phyloP scores from a whole-genome alignment of 441 rosid genomes.

The Theobroma grandiflorum region DNA sequence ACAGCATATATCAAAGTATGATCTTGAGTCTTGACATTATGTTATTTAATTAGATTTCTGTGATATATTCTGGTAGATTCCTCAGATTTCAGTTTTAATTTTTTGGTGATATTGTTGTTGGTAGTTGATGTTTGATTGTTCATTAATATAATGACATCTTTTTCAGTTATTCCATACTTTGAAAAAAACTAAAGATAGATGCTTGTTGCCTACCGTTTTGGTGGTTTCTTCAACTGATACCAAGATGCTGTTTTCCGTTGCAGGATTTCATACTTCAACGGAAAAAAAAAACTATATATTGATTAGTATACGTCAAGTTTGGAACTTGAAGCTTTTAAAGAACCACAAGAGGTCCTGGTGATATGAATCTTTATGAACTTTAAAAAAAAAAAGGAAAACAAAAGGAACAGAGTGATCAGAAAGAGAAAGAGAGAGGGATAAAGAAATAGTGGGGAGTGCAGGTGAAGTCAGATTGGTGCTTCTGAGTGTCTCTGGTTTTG shows the following conservation, averaged over 20 bases:
- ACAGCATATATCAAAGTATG: constrained; percentile 24
- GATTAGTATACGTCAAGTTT: constrained; percentile 54
- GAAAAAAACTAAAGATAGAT: constrained; percentile 50
- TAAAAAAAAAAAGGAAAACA: constrained; percentile 30
- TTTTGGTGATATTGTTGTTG: constrained; percentile 52
- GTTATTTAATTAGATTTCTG: constrained; percentile 44
- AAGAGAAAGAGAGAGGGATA: constrained; percentile 25
- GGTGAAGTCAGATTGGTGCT: constrained; percentile 75
- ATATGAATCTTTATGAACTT: constrained; percentile 43
- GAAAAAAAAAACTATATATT: constrained; percentile 38
- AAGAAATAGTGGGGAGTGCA: constrained; percentile 46
- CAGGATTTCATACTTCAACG: constrained; percentile 72
- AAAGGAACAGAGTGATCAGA: constrained; percentile 43
- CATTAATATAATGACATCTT: constrained; percentile 34
- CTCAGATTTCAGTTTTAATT: constrained; percentile 52
- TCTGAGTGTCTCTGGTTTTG: constrained; percentile 47
- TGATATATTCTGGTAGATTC: constrained; percentile 53
- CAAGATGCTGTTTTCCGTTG: constrained; percentile 91
- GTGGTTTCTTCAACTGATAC: constrained; percentile 73
- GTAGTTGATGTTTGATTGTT: constrained; percentile 55
- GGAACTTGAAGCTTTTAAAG: constrained; percentile 64
- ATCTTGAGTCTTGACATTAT: constrained; percentile 27
- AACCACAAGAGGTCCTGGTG: constrained; percentile 39
- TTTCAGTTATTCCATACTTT: constrained; percentile 38
- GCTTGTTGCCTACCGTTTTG: constrained; percentile 82